Evolutionary conservation across 2,329 filamentous ascomycete species (phyloP).

Genomic region (Aspergillus flavus): DNA sequence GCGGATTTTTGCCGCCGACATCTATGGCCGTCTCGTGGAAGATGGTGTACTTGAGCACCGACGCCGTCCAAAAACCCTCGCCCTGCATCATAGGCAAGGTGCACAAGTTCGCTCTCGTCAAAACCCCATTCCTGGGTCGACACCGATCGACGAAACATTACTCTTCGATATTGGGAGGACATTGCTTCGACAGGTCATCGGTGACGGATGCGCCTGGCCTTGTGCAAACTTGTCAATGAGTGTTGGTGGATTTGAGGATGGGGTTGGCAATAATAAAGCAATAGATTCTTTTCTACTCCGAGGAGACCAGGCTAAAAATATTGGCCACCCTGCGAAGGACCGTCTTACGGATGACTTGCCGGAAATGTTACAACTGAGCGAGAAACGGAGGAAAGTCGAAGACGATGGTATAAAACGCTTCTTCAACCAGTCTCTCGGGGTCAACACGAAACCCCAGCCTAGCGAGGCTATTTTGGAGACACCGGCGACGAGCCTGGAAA

Average conservation of each 20-base stretch:
- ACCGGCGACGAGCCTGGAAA: background rate
- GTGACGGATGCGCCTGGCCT: slow-evolving; percentile 82
- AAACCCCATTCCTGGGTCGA: slow-evolving; percentile 75
- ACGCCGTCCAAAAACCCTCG: slow-evolving; percentile 81
- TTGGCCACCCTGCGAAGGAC: slow-evolving; percentile 29
- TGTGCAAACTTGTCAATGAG: slow-evolving; percentile 88
- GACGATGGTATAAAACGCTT: slow-evolving; percentile 60
- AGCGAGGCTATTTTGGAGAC: background rate
- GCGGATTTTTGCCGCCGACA: slow-evolving; percentile 87
- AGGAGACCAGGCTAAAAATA: slow-evolving; percentile 58
- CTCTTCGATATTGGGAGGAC: slow-evolving; percentile 76
- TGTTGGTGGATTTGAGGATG: slow-evolving; percentile 91
- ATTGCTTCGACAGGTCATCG: slow-evolving; percentile 74
- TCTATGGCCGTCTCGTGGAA: slow-evolving; percentile 84
- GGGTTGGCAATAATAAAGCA: slow-evolving; percentile 77
- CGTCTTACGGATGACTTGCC: slow-evolving; percentile 15
- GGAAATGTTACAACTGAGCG: slow-evolving; percentile 22
- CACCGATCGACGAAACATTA: slow-evolving; percentile 68
- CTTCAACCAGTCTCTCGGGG: slow-evolving; percentile 49
- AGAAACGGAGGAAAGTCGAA: slow-evolving; percentile 53
- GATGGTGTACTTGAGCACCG: slow-evolving; percentile 88
- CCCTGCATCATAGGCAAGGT: slow-evolving; percentile 77
- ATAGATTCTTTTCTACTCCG: slow-evolving; percentile 85
- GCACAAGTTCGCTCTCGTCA: slow-evolving; percentile 75
- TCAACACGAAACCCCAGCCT: slow-evolving; percentile 13